These are phyloP conservation scores for Cryptosporidium bovis DNA, from an alignment of 169 alveolate genomes.

Conservation along the genomic window DNA sequence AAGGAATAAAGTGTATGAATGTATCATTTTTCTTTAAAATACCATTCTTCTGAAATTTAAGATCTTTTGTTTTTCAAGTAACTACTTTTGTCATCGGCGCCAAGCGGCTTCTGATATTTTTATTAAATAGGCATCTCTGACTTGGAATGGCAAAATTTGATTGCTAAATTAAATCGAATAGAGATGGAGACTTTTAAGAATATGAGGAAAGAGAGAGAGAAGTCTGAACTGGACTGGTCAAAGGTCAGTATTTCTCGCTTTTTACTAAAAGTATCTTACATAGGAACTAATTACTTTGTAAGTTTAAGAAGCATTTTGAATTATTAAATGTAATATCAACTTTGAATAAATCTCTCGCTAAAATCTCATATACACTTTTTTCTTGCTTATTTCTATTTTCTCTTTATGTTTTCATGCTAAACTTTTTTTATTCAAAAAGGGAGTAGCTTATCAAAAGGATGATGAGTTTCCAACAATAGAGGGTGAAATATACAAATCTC, in stretches of 20 bases:
- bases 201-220: slow-evolving; percentile 6
- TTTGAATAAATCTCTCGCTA: neutral
- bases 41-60: too few relatives aligned
- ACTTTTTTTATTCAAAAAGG: slow-evolving; percentile 20
- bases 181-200: neutral
- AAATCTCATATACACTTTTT: neutral
- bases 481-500: slow-evolving; percentile 67
- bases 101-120: too few relatives aligned
- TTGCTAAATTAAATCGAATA: neutral
- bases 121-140: too few relatives aligned
- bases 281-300: slow-evolving; percentile 73
- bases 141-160: too few relatives aligned
- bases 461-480: slow-evolving; percentile 66
- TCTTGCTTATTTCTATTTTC: neutral
- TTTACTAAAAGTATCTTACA: slow-evolving; percentile 59
- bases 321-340: neutral
- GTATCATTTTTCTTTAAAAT: too few relatives aligned
- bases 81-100: too few relatives aligned
- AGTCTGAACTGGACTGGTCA: slow-evolving; percentile 59
- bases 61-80: too few relatives aligned
- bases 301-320: slow-evolving; percentile 11
- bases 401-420: neutral
- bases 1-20: too few relatives aligned
- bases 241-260: slow-evolving; percentile 41
- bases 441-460: slow-evolving; percentile 74